phyloP scores from a whole-genome alignment of 176 grass and related monocot species.

The Oropetium thomaeum region DNA sequence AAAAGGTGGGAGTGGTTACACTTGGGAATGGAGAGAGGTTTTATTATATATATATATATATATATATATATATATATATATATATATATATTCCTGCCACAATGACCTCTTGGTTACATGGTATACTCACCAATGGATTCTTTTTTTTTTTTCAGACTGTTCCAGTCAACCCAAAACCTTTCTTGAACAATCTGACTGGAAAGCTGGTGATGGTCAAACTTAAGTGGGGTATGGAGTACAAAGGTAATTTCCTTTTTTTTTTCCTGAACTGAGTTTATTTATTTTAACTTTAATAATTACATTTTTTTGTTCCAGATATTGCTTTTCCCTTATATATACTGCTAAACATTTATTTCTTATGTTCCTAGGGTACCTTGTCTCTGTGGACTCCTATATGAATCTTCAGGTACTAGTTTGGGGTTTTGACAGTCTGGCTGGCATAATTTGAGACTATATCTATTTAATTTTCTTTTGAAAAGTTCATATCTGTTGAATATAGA shows the following conservation, averaged over 20 bases:
- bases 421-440: not conserved
- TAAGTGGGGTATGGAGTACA: slow-evolving; percentile 99
- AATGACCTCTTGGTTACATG: not conserved
- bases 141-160: slow-evolving; percentile 50
- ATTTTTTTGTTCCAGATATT: slow-evolving; percentile 2
- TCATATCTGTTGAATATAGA: not conserved
- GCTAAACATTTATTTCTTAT: slow-evolving; percentile 5
- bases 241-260: slow-evolving; percentile 50
- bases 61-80: too few species aligned
- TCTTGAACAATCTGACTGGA: slow-evolving; percentile 91
- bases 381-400: slow-evolving; percentile 94
- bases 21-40: too few species aligned
- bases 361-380: slow-evolving; percentile 75
- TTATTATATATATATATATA: too few species aligned
- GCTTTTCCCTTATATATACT: not conserved
- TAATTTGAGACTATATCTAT: not conserved
- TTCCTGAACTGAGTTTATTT: not conserved
- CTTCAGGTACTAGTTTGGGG: slow-evolving; percentile 50
- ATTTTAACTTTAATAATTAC: not conserved
- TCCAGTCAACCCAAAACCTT: slow-evolving; percentile 90
- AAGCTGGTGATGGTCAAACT: slow-evolving; percentile 89
- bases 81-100: not conserved
- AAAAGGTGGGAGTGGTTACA: too few species aligned
- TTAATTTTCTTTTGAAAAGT: not conserved
- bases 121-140: slow-evolving; percentile 9